Conservation (phyloP, 2,329 filamentous ascomycete genomes). For the Curvularia eragrostidis region DNA sequence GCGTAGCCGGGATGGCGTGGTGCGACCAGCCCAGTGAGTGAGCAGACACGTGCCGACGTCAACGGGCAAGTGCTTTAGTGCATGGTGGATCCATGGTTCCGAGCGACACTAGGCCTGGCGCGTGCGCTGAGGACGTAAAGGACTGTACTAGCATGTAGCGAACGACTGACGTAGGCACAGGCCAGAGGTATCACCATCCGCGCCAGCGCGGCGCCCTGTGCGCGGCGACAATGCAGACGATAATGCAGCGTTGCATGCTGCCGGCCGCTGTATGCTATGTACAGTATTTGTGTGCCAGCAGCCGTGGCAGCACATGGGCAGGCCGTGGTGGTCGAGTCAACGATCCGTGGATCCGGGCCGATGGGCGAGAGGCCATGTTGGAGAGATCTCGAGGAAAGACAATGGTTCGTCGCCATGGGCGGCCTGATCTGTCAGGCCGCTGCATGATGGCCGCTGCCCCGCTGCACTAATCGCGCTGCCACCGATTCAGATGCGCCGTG, state of each 20-base stretch:
- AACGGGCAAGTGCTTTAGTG: constrained; percentile 13
- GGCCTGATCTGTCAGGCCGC: constrained; percentile 10
- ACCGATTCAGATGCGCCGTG: constrained; percentile 24
- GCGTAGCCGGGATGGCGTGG: constrained; percentile 12
- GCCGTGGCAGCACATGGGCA: too few relatives aligned
- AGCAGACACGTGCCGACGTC: constrained; percentile 13
- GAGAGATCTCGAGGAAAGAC: constrained; percentile 12
- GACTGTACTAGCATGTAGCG: too few relatives aligned
- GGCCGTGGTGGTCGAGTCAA: constrained; percentile 3
- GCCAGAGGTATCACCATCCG: not conserved
- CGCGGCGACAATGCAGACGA: not conserved
- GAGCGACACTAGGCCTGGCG: not conserved
- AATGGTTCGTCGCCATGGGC: constrained; percentile 21
- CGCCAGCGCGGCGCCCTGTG: not conserved
- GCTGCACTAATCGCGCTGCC: constrained; percentile 24
- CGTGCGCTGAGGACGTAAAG: not conserved
- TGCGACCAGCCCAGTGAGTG: constrained; percentile 10
- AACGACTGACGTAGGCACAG: constrained; percentile 11
- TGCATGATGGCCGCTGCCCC: constrained; percentile 21
- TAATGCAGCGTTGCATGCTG: not conserved
- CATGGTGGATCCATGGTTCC: constrained; percentile 1
- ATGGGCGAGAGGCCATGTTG: not conserved
- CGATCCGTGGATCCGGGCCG: constrained; percentile 15
- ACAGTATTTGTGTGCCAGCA: too few relatives aligned
- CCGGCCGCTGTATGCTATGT: too few relatives aligned